Conservation (phyloP, 805 yeast genomes). For the Saccharomycopsis sp. region DNA sequence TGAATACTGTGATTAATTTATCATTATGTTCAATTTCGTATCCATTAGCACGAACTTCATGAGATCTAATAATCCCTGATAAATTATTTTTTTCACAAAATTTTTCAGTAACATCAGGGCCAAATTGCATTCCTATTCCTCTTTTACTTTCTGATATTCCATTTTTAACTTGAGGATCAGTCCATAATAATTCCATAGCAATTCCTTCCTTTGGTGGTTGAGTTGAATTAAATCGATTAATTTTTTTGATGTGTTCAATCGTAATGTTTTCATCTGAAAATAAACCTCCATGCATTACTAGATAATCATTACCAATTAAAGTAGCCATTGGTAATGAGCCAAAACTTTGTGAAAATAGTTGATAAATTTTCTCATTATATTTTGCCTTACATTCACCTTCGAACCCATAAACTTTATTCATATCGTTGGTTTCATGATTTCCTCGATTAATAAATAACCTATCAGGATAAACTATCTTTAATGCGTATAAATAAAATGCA, state of each 20-base stretch:
- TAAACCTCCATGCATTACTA: constrained; percentile 94
- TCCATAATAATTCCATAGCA: constrained; percentile 96
- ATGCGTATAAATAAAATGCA: constrained; percentile 68
- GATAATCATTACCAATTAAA: constrained; percentile 65
- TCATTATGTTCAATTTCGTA: constrained; percentile 84
- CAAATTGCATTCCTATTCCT: constrained; percentile 94
- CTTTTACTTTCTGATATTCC: constrained; percentile 89
- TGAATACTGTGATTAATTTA: constrained; percentile 83
- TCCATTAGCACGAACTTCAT: constrained; percentile 91
- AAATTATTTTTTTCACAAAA: constrained; percentile 70
- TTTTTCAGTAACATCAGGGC: constrained; percentile 83
- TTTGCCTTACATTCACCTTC: constrained; percentile 93
- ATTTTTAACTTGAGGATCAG: constrained; percentile 77
- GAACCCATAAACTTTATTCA: constrained; percentile 96
- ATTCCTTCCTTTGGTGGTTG: constrained; percentile 90
- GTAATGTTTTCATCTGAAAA: constrained; percentile 71
- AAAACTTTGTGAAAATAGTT: constrained; percentile 80
- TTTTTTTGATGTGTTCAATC: constrained; percentile 63
- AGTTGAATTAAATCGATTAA: constrained; percentile 55
- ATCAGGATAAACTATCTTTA: constrained; percentile 70
- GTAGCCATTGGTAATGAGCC: constrained; percentile 82
- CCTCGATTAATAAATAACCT: constrained; percentile 80
- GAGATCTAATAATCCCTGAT: constrained; percentile 82
- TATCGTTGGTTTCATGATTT: constrained; percentile 92
- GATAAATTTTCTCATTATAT: constrained; percentile 72